These are phyloP conservation scores for Pittosporum tobira DNA, from an alignment of 129 eudicot genomes.

Conservation along the genomic window DNA sequence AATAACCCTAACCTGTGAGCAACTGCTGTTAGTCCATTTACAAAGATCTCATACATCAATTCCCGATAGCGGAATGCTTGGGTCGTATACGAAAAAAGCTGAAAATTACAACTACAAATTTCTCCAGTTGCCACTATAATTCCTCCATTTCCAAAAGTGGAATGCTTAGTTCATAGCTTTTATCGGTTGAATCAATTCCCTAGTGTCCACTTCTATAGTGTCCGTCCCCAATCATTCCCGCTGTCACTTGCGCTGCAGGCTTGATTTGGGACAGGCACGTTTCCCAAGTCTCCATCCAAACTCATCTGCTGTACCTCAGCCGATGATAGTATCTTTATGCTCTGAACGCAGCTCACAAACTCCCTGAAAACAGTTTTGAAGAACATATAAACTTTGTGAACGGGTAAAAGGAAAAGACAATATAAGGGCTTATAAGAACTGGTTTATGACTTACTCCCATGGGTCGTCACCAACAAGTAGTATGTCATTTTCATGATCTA, in stretches of 20 bases:
- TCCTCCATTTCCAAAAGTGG: conserved; percentile 2
- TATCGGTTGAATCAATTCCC: conserved; percentile 69
- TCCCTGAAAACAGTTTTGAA: conserved; percentile 53
- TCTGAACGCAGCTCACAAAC: conserved; percentile 90
- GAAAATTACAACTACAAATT: not conserved
- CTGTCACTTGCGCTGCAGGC: conserved; percentile 80
- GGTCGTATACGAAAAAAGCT: not conserved
- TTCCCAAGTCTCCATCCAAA: conserved; percentile 83
- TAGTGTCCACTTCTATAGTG: conserved; percentile 56
- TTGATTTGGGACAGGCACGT: conserved; percentile 53
- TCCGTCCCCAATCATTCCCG: conserved; percentile 77
- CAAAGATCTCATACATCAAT: not conserved
- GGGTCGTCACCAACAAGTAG: conserved; percentile 94
- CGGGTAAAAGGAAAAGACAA: not conserved
- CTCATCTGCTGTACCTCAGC: conserved; percentile 97
- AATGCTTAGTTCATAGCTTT: not conserved
- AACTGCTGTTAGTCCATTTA: conserved; percentile 10
- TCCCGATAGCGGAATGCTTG: too few relatives aligned
- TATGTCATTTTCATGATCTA: conserved; percentile 90
- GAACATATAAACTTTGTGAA: not conserved
- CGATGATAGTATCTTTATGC: conserved; percentile 83
- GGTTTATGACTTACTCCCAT: conserved; percentile 72
- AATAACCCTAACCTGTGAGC: not conserved
- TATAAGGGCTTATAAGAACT: not conserved
- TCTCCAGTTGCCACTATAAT: not conserved